These are phyloP conservation scores for Monilinia fructigena DNA, from an alignment of 2,329 filamentous ascomycete genomes.

Conservation along the genomic window DNA sequence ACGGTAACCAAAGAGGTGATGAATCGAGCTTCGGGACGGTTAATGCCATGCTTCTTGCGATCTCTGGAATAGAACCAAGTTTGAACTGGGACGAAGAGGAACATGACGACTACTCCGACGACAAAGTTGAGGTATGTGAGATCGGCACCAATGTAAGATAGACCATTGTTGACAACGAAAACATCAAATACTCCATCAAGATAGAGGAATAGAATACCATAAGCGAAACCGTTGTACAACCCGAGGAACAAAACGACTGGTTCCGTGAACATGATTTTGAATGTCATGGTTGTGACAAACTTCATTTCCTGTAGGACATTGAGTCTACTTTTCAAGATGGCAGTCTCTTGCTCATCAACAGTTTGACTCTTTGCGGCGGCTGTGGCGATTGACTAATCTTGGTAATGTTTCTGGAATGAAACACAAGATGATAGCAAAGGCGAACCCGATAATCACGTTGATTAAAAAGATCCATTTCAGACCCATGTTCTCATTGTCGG, in stretches of 20 bases:
- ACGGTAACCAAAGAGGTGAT: constrained; percentile 45
- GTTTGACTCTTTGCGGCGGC: constrained; percentile 40
- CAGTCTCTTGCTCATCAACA: constrained; percentile 39
- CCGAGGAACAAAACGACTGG: constrained; percentile 45
- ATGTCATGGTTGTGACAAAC: constrained; percentile 46
- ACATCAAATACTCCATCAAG: constrained; percentile 47
- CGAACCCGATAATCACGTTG: constrained; percentile 45
- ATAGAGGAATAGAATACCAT: constrained; percentile 46
- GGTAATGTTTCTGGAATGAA: constrained; percentile 45
- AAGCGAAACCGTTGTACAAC: constrained; percentile 46
- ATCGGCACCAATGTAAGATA: constrained; percentile 44
- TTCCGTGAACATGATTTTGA: constrained; percentile 46
- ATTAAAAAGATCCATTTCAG: constrained; percentile 46
- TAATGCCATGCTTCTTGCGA: constrained; percentile 40
- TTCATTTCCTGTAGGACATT: constrained; percentile 43
- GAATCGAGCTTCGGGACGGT: constrained; percentile 46
- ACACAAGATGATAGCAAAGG: constrained; percentile 39
- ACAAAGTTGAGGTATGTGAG: constrained; percentile 47
- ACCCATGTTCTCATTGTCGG: constrained; percentile 41
- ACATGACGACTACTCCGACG: constrained; percentile 45
- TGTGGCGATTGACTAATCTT: constrained; percentile 43
- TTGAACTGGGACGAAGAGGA: constrained; percentile 45
- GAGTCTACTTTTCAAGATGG: constrained; percentile 41
- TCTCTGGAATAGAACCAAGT: constrained; percentile 45
- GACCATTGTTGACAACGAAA: constrained; percentile 45